Evolutionary conservation across 129 eudicot species (phyloP).

Genomic region (Helianthus tuberosus): DNA sequence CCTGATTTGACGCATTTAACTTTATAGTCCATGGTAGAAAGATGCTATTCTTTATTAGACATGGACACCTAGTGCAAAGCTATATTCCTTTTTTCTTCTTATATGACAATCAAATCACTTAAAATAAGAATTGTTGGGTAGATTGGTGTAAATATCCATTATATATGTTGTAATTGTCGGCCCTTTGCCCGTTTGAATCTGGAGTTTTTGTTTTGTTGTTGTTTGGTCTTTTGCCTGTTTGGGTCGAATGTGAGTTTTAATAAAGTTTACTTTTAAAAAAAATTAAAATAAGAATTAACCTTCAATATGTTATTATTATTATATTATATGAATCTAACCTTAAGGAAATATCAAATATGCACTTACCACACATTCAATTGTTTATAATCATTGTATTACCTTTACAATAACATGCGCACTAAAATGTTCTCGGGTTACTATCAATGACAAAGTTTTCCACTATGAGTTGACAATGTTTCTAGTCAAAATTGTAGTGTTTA

Average conservation of each 20-base stretch:
- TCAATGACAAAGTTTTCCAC: conserved; percentile 23
- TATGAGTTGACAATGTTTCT: background rate
- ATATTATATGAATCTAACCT: background rate
- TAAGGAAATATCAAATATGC: background rate
- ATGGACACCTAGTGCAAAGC: background rate
- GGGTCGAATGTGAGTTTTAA: too few relatives aligned
- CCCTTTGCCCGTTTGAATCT: too few relatives aligned
- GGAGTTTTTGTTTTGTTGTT: too few relatives aligned
- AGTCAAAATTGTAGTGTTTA: background rate
- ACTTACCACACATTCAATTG: background rate
- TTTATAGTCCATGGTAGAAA: too few relatives aligned
- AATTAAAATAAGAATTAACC: background rate
- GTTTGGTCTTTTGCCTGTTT: too few relatives aligned
- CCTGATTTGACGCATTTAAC: too few relatives aligned
- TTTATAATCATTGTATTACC: background rate
- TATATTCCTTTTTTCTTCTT: background rate
- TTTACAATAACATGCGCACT: background rate
- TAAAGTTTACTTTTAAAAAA: too few relatives aligned
- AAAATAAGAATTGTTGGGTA: background rate
- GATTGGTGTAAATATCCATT: too few relatives aligned
- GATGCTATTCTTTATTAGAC: too few relatives aligned
- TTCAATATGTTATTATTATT: background rate
- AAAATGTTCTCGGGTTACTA: background rate
- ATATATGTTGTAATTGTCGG: too few relatives aligned
- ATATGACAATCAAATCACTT: background rate